phyloP scores from a whole-genome alignment of 805 yeast species.

The Spencermartinsiella europaea region DNA sequence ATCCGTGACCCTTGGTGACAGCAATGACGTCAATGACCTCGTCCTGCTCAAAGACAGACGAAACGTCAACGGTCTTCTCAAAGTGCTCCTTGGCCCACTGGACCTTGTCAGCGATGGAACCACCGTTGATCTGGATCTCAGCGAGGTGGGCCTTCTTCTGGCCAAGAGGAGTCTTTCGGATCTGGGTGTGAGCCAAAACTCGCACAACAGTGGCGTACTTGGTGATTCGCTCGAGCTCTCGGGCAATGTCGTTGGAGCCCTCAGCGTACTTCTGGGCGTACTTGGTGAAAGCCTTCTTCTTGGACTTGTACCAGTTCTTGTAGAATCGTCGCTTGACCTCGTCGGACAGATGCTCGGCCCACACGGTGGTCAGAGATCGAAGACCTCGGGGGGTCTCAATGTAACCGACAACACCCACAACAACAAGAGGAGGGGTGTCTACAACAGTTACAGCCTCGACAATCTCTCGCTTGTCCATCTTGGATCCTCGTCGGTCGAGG shows the following conservation, averaged over 20 bases:
- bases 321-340: constrained; percentile 99
- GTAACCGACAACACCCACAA: constrained; percentile 99
- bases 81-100: constrained; percentile 98
- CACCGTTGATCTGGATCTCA: constrained; percentile 99
- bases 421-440: constrained; percentile 98
- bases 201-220: constrained; percentile 98
- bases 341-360: constrained; percentile 99
- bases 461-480: constrained; percentile 99
- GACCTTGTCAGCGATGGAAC: constrained; percentile 95
- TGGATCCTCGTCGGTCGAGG: constrained; percentile 99
- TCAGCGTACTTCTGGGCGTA: constrained; percentile 97
- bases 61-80: constrained; percentile 96
- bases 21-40: constrained; percentile 98
- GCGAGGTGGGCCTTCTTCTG: constrained; percentile 99
- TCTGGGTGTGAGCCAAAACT: constrained; percentile 98
- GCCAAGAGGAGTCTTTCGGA: constrained; percentile 97
- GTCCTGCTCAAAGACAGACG: constrained; percentile 96
- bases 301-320: constrained; percentile 99
- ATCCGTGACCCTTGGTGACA: constrained; percentile 99
- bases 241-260: constrained; percentile 81
- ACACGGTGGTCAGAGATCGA: constrained; percentile 98
- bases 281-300: constrained; percentile 99
- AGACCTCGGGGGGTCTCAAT: constrained; percentile 99
- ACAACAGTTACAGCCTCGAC: constrained; percentile 99
- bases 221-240: constrained; percentile 96